Percentiles rank a stretch among this genome's conserved stretches.
These are phyloP conservation scores for Annona squamosa DNA, from an alignment of 164 flowering plant genomes.

Conservation along the genomic window DNA sequence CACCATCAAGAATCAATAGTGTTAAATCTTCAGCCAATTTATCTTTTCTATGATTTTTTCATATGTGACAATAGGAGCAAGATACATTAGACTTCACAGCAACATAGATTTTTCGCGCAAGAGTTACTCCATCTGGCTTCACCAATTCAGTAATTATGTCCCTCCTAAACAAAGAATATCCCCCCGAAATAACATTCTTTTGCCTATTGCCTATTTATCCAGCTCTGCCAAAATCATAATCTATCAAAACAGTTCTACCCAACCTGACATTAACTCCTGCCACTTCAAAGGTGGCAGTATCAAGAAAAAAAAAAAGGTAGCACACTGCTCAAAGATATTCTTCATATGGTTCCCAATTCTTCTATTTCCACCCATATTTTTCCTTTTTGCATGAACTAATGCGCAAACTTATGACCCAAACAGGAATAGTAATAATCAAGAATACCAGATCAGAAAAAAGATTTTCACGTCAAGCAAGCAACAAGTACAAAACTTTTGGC, in stretches of 20 bases:
- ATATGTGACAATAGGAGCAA: no score
- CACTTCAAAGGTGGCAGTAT: no score
- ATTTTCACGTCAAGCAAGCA: background rate
- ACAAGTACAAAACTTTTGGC: background rate
- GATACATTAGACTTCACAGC: background rate
- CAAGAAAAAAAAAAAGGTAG: no score
- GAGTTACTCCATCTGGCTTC: background rate
- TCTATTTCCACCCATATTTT: background rate
- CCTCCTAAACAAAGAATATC: background rate
- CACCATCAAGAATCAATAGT: background rate
- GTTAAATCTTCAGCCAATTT: background rate
- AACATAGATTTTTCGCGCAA: background rate
- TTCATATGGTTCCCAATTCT: background rate
- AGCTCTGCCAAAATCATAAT: background rate
- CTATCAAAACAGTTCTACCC: background rate
- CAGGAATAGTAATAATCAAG: background rate
- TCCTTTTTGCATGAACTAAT: no score
- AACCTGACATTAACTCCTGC: background rate
- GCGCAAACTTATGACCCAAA: background rate
- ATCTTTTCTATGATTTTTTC: background rate
- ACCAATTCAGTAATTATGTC: background rate
- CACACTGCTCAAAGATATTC: background rate
- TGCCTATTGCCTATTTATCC: background rate
- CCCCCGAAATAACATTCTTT: background rate
- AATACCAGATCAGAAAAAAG: background rate